Conservation (phyloP, 306 rosid genomes). For the Castanospermum australe region DNA sequence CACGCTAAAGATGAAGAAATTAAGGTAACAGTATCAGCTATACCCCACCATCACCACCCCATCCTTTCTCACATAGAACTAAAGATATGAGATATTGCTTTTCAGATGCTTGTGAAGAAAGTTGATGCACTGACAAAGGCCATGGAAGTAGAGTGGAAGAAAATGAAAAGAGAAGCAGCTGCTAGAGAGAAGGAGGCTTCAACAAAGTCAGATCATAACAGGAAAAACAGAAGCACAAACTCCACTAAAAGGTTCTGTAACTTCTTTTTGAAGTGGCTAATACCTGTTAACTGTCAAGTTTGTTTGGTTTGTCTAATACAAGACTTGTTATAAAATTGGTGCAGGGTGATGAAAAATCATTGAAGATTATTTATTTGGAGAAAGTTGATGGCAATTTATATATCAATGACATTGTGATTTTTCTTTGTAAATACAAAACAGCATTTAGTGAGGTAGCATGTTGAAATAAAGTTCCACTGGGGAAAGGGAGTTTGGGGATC, state of each 20-base stretch:
- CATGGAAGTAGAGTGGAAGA: conserved; percentile 75
- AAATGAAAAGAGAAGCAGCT: conserved; percentile 72
- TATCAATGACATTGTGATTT: conserved; percentile 25
- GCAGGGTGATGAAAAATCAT: conserved; percentile 49
- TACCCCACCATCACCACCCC: neutral
- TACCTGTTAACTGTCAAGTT: neutral
- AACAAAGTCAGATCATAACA: conserved; percentile 45
- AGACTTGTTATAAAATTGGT: conserved; percentile 21
- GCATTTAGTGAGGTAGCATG: conserved; percentile 25
- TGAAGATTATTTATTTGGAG: conserved; percentile 35
- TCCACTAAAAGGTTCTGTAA: conserved; percentile 54
- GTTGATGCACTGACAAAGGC: conserved; percentile 75
- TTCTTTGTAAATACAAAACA: conserved; percentile 41
- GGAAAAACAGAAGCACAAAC: conserved; percentile 43
- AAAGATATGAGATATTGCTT: conserved; percentile 17
- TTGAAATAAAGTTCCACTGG: conserved; percentile 34
- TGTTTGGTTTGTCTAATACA: neutral
- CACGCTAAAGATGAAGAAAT: conserved; percentile 76
- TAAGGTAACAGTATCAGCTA: conserved; percentile 47
- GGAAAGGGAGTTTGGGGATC: neutral
- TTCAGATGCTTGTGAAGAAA: conserved; percentile 79
- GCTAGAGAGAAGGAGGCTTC: conserved; percentile 73
- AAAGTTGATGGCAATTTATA: conserved; percentile 20
- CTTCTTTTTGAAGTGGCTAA: neutral
- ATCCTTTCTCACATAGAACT: neutral